Evolutionary conservation across 805 yeast genomes (phyloP).

Genomic region (Vanderwaltozyma tropicalis): DNA sequence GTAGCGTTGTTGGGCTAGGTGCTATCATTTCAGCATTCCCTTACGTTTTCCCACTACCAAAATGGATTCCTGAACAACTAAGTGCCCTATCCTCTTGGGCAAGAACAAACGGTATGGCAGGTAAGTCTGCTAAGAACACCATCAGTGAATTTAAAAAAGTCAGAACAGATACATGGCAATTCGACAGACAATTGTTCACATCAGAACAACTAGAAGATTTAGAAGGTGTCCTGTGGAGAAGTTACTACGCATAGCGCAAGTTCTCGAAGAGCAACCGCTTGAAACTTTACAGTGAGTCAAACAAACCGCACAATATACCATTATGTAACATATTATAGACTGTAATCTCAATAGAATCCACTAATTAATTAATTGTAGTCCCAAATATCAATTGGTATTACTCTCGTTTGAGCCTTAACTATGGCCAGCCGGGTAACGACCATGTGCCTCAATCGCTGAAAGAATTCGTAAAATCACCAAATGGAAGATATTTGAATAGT

Average conservation of each 20-base stretch:
- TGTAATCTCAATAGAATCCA: no score
- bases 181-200: slow-evolving; percentile 66
- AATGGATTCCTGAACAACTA: slow-evolving; percentile 73
- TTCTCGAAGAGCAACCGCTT: no score
- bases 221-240: slow-evolving; percentile 89
- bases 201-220: slow-evolving; percentile 76
- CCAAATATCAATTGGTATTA: no score
- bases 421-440: no score
- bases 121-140: slow-evolving; percentile 71
- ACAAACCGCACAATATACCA: no score
- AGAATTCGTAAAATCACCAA: no score
- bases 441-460: no score
- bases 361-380: no score
- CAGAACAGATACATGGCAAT: slow-evolving; percentile 93
- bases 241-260: slow-evolving; percentile 84
- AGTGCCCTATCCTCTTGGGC: slow-evolving; percentile 61
- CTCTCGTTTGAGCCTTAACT: no score
- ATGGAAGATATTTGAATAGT: no score
- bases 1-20: slow-evolving; percentile 81
- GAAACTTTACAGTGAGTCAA: no score
- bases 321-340: no score
- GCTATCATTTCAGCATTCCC: slow-evolving; percentile 85
- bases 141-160: slow-evolving; percentile 81
- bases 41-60: slow-evolving; percentile 81
- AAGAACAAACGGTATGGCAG: slow-evolving; percentile 66